Evolutionary conservation across 768 basidiomycete species (phyloP).

Genomic region (Punctularia strigosozonata): DNA sequence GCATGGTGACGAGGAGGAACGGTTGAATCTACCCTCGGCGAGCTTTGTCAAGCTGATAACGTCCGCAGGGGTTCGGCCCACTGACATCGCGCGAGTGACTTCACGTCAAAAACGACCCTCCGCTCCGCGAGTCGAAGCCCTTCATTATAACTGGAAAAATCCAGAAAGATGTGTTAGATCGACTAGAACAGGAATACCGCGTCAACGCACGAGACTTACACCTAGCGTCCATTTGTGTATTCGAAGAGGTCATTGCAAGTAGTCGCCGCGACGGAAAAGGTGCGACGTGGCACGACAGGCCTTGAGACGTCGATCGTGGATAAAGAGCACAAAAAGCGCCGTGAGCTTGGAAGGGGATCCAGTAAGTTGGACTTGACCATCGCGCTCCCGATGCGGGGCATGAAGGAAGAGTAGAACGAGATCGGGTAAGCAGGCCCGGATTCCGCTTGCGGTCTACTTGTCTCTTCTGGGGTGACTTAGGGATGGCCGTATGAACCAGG

Average conservation of each 20-base stretch:
- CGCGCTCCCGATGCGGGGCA: too few relatives aligned
- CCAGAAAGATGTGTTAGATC: not conserved
- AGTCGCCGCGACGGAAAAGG: not conserved
- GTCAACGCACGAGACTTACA: not conserved
- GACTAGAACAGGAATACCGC: not conserved
- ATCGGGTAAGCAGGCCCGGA: too few relatives aligned
- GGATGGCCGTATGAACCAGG: too few relatives aligned
- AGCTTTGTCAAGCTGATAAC: conserved; percentile 27
- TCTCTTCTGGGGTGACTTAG: too few relatives aligned
- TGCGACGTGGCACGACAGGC: not conserved
- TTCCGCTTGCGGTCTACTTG: too few relatives aligned
- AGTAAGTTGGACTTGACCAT: too few relatives aligned
- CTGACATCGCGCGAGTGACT: conserved; percentile 32
- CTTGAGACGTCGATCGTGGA: too few relatives aligned
- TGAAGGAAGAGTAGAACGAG: too few relatives aligned
- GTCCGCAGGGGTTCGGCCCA: conserved; percentile 24
- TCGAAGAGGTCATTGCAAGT: not conserved
- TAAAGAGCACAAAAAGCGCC: too few relatives aligned
- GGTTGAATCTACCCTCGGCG: conserved; percentile 27
- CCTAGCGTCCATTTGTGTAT: not conserved
- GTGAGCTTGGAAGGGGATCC: too few relatives aligned
- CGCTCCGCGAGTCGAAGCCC: conserved; percentile 35
- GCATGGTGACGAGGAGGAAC: conserved; percentile 18
- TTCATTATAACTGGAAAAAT: conserved; percentile 12
- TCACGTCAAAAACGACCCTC: conserved; percentile 27